Conservation (phyloP, 2,329 filamentous ascomycete species). For the Nannizzia gypsea region DNA sequence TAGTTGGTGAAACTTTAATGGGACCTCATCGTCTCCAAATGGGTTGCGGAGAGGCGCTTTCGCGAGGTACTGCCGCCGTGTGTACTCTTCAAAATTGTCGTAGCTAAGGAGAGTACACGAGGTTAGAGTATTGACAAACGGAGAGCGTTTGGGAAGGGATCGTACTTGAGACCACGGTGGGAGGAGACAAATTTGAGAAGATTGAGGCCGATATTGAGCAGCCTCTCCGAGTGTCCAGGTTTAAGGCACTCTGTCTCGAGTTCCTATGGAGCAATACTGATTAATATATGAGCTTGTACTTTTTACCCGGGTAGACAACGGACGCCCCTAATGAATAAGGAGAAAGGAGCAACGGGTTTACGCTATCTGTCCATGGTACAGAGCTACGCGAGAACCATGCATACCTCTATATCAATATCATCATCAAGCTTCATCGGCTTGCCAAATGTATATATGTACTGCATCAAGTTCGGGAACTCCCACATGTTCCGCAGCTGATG, state of each 20-base stretch:
- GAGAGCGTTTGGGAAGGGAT: neutral
- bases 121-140: neutral
- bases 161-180: conserved; percentile 81
- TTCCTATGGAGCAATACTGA: conserved; percentile 45
- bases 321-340: neutral
- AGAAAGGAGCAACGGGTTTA: neutral
- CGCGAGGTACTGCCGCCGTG: conserved; percentile 73
- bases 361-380: neutral
- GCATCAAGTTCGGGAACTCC: conserved; percentile 88
- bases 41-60: conserved; percentile 69
- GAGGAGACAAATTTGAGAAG: conserved; percentile 89
- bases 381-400: conserved; percentile 14
- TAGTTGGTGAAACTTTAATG: conserved; percentile 65
- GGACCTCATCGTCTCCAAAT: conserved; percentile 65
- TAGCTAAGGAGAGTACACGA: conserved; percentile 41
- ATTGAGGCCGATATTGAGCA: conserved; percentile 72
- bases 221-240: conserved; percentile 55
- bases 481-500: conserved; percentile 73
- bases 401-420: conserved; percentile 79
- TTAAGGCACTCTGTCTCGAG: conserved; percentile 82
- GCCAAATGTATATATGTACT: conserved; percentile 89
- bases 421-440: conserved; percentile 81
- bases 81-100: conserved; percentile 88
- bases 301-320: neutral
- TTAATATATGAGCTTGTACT: neutral